phyloP scores from a whole-genome alignment of 495 filamentous ascomycete genomes.

The Aspergillus homomorphus region DNA sequence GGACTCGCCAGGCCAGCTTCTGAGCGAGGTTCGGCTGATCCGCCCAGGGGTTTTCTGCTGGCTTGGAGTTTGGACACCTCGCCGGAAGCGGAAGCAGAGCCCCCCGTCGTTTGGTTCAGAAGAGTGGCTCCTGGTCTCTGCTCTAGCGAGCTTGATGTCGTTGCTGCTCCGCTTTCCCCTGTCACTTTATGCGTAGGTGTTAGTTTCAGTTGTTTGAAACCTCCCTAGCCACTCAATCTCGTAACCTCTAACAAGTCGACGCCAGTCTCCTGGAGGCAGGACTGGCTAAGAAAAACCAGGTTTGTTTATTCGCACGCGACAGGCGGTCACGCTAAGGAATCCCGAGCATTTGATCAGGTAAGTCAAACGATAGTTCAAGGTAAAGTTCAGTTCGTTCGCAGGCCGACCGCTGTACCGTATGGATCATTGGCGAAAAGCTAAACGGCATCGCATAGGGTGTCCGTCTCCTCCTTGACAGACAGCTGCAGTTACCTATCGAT shows the following conservation, averaged over 20 bases:
- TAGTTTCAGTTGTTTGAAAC: constrained; percentile 10
- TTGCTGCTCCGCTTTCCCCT: not conserved
- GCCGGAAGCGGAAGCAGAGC: constrained; percentile 20
- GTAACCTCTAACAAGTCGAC: not conserved
- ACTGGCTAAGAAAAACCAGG: not conserved
- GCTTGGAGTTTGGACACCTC: constrained; percentile 2
- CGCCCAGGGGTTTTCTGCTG: constrained; percentile 31
- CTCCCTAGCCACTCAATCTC: not conserved
- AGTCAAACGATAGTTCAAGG: too few relatives aligned
- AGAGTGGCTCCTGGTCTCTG: constrained; percentile 6
- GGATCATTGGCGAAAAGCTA: not conserved
- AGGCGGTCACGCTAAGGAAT: not conserved
- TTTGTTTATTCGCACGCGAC: not conserved
- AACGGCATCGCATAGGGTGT: not conserved
- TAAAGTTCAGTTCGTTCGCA: not conserved
- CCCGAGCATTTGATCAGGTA: not conserved
- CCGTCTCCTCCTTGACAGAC: not conserved
- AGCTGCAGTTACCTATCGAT: too few relatives aligned
- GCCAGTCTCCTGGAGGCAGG: not conserved
- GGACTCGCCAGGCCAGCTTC: not conserved
- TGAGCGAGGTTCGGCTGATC: constrained; percentile 30
- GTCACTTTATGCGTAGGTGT: not conserved
- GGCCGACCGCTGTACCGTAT: not conserved
- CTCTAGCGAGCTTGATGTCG: not conserved
- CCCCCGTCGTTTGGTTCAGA: constrained; percentile 19